Evolutionary conservation across 305 asterid genomes (phyloP), one percentile per base, ranked within the genome.

Genomic region (Andrographis paniculata): DNA sequence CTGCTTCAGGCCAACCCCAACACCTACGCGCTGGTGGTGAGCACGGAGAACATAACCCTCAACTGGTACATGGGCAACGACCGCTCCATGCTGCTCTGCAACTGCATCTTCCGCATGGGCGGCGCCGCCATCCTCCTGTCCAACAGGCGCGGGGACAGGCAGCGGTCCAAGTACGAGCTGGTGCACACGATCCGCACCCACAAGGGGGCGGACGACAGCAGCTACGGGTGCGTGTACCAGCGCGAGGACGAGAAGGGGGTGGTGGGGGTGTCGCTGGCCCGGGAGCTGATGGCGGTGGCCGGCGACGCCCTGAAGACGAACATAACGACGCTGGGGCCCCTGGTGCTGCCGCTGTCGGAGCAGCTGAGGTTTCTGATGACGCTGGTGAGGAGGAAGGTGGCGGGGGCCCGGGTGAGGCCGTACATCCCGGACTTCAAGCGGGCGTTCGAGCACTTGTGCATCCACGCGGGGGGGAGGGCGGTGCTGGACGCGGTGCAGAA

Each of bases 31-130:
- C 55, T 76, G 3, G 81, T 82, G 0, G 86, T 79, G 13, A 82
- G 86, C 56, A 76, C 82, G 1, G 94, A 82, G 27, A 82, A 74
- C 74, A 74, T 82, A 10, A 82, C 93, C 17, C 72, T 69, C 18
- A 82, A 82, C 38, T 82, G 94, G 89, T 79, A 82, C 18, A 66
- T 78, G 30, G 89, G 94, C n/a, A 79, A 82, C 46, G 77, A 76
- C 65, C 76, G 83, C 1, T 77, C 89, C 9, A 79, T 82, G 94
- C 74, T 82, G 9, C 44, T 82, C 15, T 74, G 81, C 57, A 82
- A 82, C 63, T 82, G 94, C 56, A 76, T 82, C 50, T 82, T 82
- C 44, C 75, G 94, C 9, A 63, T 82, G 83, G 94, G 88, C 1
- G 88, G 83, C 2, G 94, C 86, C 0, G 94, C 94, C 19, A 20